phyloP scores from a whole-genome alignment of 306 rosid genomes.

The Datisca glomerata region DNA sequence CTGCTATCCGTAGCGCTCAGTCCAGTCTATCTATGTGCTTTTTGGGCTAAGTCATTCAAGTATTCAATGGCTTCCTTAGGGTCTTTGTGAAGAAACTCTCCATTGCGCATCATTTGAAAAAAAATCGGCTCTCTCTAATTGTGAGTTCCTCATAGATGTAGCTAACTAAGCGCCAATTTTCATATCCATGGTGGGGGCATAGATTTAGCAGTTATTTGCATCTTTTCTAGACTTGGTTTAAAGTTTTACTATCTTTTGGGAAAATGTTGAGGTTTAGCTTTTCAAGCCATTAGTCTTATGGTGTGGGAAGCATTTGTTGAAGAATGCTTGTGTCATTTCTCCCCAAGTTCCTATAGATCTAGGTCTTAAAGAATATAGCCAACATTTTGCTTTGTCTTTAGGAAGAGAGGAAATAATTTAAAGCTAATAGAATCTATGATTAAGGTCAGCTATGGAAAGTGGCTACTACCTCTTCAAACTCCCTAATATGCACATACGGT shows the following conservation, averaged over 20 bases:
- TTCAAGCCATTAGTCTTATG: background rate
- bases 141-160: background rate
- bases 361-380: background rate
- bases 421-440: background rate
- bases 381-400: background rate
- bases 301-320: too few relatives aligned
- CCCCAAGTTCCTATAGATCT: too few relatives aligned
- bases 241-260: background rate
- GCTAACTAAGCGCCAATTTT: too few relatives aligned
- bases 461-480: fast-evolving
- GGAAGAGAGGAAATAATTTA: constrained; percentile 1
- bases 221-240: background rate
- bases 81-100: background rate
- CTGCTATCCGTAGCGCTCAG: background rate
- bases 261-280: background rate
- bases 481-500: too few relatives aligned
- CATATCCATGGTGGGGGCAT: background rate
- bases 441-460: background rate
- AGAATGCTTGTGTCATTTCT: too few relatives aligned
- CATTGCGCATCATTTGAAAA: background rate
- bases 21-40: background rate
- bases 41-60: background rate
- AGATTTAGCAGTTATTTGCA: background rate
- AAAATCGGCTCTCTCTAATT: background rate
- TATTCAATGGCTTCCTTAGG: too few relatives aligned